phyloP scores from a whole-genome alignment of 805 yeast species.

The Candida berthetii region DNA sequence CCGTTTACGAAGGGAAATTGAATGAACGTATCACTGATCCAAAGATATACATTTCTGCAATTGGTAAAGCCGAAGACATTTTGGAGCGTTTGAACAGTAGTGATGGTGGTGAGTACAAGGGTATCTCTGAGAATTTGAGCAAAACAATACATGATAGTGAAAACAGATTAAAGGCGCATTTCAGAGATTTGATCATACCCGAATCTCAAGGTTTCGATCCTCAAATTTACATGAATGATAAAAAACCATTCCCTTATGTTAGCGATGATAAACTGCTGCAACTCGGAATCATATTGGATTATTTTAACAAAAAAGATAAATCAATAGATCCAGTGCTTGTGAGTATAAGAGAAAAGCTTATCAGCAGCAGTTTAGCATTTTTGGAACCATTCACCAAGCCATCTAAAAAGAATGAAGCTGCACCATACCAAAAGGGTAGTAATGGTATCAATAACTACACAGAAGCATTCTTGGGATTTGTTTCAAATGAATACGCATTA shows the following conservation, averaged over 20 bases:
- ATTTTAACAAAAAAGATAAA: conserved; percentile 31
- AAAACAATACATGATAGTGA: conserved; percentile 54
- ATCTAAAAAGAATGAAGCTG: conserved; percentile 27
- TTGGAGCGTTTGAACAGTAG: conserved; percentile 34
- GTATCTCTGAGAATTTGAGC: conserved; percentile 56
- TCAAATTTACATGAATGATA: conserved; percentile 30
- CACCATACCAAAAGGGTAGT: conserved; percentile 55
- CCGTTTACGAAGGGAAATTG: conserved; percentile 31
- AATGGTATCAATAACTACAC: conserved; percentile 52
- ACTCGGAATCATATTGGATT: conserved; percentile 35
- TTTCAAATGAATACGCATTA: conserved; percentile 44
- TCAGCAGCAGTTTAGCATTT: conserved; percentile 37
- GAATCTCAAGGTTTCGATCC: conserved; percentile 39
- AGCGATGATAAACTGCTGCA: conserved; percentile 29
- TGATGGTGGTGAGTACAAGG: conserved; percentile 45
- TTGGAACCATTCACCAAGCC: conserved; percentile 41
- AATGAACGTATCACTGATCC: conserved; percentile 24
- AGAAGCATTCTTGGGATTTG: conserved; percentile 41
- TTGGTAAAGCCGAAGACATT: conserved; percentile 39
- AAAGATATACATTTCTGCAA: conserved; percentile 30
- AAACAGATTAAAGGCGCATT: conserved; percentile 41
- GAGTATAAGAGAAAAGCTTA: conserved; percentile 34
- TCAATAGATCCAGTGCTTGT: conserved; percentile 27
- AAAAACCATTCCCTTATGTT: conserved; percentile 34
- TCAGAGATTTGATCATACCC: conserved; percentile 36